Base-by-base conservation (phyloP, 2,329 filamentous ascomycete genomes). In the Fusarium xyrophilum region DNA sequence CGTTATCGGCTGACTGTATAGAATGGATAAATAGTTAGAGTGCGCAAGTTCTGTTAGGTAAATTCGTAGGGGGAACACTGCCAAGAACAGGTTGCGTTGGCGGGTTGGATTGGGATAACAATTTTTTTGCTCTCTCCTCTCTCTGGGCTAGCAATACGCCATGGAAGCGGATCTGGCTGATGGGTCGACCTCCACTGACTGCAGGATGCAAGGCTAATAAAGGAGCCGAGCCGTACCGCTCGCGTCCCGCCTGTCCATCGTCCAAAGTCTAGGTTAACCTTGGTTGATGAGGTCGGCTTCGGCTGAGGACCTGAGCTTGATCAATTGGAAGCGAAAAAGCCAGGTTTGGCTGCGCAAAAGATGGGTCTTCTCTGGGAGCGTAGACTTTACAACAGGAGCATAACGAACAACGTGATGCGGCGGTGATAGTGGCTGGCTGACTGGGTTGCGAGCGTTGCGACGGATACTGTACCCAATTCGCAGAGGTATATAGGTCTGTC, bases 221-320 rank as follows among this genome's bases (percentile, higher is more conserved):
- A 65, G 60, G 71, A 68, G 59, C 62, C 69, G 66, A 73, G 71
- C 71, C 67, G 70, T 67, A 69, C 66, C 67, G 63, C 67, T 69
- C 61, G 53, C 62, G 53, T 63, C 67, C 67, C 67, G 65, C 42
- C 55, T 54, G 65, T 63, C 60, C 62, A 67, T 54, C 48, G 63
- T 52, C 55, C 63, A 67, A 60, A 67, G 58, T 57, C 60, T 68
- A 67, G 57, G 40, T 63, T 38, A 39, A 60, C 27, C 36, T 53
- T 44, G 44, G 36, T 50, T 39, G 42, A 64, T 36, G 38, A 64
- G 48, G 54, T 63, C 54, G 56, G 60, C 48, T 68, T 68, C 67
- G 44, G 67, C 63, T 63, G 67, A 63, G 59, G 61, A 60, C 27
- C 59, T 62, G 48, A 33, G 19, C 30, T 40, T 36, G 25, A 28